These are phyloP conservation scores for Stephanodiscus minutulus DNA, from an alignment of 108 stramenopile genomes.

Conservation along the genomic window DNA sequence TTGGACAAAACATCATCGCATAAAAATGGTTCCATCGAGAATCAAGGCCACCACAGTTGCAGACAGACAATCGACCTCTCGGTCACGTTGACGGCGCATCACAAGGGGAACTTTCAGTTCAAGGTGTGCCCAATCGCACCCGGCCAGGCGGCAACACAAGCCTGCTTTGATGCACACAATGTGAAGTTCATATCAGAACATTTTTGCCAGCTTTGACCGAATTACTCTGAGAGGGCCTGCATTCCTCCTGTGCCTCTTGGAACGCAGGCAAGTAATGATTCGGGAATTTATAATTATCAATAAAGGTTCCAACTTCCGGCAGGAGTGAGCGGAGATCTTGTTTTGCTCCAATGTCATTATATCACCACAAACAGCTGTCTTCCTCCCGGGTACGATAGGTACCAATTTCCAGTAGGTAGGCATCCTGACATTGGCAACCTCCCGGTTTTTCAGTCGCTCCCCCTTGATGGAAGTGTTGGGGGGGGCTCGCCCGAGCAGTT, in stretches of 20 bases:
- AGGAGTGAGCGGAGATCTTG: constrained; percentile 25
- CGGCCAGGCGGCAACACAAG: constrained; percentile 43
- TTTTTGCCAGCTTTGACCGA: no score
- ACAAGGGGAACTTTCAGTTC: constrained; percentile 55
- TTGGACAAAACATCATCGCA: no score
- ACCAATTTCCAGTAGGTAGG: constrained; percentile 28
- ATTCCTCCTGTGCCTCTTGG: constrained; percentile 20
- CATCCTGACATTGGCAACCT: constrained; percentile 19
- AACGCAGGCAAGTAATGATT: background rate
- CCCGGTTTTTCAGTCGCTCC: constrained; percentile 18
- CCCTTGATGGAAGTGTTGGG: constrained; percentile 36
- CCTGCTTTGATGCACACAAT: constrained; percentile 65
- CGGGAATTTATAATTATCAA: background rate
- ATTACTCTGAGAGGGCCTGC: no score
- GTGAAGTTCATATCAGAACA: no score
- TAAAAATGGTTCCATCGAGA: no score
- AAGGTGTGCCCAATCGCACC: constrained; percentile 44
- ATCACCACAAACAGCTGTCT: constrained; percentile 62
- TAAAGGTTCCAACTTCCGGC: constrained; percentile 12
- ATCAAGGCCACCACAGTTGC: no score
- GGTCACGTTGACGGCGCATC: constrained; percentile 42
- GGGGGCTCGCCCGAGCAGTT: no score
- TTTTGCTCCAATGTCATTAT: constrained; percentile 74
- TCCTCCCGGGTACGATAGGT: constrained; percentile 44
- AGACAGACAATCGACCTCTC: constrained; percentile 11